These are phyloP conservation scores for Zygoascus tannicola DNA, from an alignment of 805 yeast species.

Conservation along the genomic window DNA sequence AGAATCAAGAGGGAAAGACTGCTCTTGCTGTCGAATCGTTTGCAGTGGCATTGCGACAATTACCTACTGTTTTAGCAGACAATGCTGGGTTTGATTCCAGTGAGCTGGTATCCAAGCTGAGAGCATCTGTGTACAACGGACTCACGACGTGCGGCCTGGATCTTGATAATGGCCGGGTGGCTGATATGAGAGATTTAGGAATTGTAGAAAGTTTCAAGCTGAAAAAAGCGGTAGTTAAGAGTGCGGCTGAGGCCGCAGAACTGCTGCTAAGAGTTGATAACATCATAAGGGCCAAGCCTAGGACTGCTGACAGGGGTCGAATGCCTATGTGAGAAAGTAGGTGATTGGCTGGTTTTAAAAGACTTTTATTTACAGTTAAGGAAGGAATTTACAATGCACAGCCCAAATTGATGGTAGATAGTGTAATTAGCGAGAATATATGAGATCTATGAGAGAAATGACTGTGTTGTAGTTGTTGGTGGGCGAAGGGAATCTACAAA, in stretches of 20 bases:
- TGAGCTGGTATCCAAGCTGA: slow-evolving; percentile 80
- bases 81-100: slow-evolving; percentile 95
- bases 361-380: too few species aligned
- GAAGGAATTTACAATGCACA: too few species aligned
- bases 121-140: slow-evolving; percentile 88
- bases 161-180: slow-evolving; percentile 71
- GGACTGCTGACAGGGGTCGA: slow-evolving; percentile 81
- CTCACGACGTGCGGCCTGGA: slow-evolving; percentile 87
- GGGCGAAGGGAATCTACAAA: too few species aligned
- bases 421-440: too few species aligned
- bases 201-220: slow-evolving; percentile 87
- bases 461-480: too few species aligned
- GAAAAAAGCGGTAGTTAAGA: slow-evolving; percentile 85
- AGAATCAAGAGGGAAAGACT: slow-evolving; percentile 85
- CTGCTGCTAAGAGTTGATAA: slow-evolving; percentile 92
- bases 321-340: slow-evolving; percentile 17
- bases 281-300: slow-evolving; percentile 91
- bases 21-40: slow-evolving; percentile 91
- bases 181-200: slow-evolving; percentile 91
- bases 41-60: slow-evolving; percentile 86
- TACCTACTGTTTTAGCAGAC: slow-evolving; percentile 92
- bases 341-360: too few species aligned
- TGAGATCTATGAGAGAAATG: too few species aligned
- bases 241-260: slow-evolving; percentile 98
- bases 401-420: too few species aligned